Evolutionary conservation across 2,329 filamentous ascomycete species (phyloP).

Genomic region (Stagonosporopsis vannaccii): DNA sequence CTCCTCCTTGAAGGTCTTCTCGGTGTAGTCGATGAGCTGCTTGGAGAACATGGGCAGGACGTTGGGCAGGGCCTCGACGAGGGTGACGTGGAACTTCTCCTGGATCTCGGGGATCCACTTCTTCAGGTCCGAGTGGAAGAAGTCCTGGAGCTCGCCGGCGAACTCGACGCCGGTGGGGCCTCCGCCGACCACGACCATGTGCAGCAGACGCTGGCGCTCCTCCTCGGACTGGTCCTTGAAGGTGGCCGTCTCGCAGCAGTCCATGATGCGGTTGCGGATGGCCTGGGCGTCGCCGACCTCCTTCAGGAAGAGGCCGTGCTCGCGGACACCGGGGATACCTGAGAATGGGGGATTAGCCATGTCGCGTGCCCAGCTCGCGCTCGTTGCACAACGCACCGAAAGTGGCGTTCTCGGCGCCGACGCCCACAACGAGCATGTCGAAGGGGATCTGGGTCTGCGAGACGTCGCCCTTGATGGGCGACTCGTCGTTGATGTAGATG

Average conservation of each 20-base stretch:
- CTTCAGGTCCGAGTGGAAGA: slow-evolving; percentile 97
- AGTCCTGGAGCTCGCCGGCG: slow-evolving; percentile 96
- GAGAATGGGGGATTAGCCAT: slow-evolving; percentile 26
- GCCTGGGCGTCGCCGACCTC: slow-evolving; percentile 95
- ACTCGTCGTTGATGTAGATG: slow-evolving; percentile 88
- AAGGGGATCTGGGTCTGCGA: slow-evolving; percentile 90
- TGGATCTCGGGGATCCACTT: slow-evolving; percentile 97
- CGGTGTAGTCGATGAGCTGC: slow-evolving; percentile 98
- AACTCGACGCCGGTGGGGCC: slow-evolving; percentile 98
- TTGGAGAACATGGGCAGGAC: slow-evolving; percentile 98
- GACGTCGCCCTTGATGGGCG: slow-evolving; percentile 85
- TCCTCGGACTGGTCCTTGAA: slow-evolving; percentile 94
- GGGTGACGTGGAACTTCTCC: slow-evolving; percentile 94
- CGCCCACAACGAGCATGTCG: slow-evolving; percentile 97
- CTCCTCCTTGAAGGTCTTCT: slow-evolving; percentile 98
- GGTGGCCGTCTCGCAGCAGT: slow-evolving; percentile 96
- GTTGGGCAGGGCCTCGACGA: slow-evolving; percentile 96
- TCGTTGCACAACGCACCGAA: slow-evolving; percentile 65
- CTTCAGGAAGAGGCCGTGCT: slow-evolving; percentile 98
- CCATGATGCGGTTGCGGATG: slow-evolving; percentile 99
- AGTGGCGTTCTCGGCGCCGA: slow-evolving; percentile 97
- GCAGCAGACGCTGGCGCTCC: slow-evolving; percentile 90
- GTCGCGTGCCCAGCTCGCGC: not conserved
- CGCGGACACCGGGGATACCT: slow-evolving; percentile 89
- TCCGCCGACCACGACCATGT: slow-evolving; percentile 90